A percentile compares a stretch with the other conserved stretches of the same genome.
Conservation (phyloP, 78 protist species). For the Dictyostelium brefeldianum region DNA sequence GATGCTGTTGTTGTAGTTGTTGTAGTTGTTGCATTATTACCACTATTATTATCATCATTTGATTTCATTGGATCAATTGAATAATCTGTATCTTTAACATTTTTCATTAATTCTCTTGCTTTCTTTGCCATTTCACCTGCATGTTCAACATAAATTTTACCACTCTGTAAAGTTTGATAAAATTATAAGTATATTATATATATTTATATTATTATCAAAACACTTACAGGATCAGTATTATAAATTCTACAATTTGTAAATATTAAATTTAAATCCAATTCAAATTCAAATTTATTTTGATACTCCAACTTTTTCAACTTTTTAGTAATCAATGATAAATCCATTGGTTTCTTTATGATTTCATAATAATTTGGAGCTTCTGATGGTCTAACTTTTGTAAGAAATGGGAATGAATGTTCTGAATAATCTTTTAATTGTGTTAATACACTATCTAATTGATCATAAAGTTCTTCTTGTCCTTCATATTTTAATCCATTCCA, state of each 20-base stretch:
- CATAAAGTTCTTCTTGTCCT: constrained; percentile 80
- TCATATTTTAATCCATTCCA: constrained; percentile 73
- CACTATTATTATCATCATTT: background rate
- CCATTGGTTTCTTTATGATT: constrained; percentile 80
- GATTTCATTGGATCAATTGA: background rate
- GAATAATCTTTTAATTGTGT: constrained; percentile 35
- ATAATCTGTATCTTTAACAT: constrained; percentile 65
- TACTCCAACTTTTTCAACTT: constrained; percentile 76
- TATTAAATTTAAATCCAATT: constrained; percentile 72
- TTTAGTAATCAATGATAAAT: constrained; percentile 61
- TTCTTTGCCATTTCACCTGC: constrained; percentile 70
- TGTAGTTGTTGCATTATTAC: background rate
- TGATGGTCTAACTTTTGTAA: constrained; percentile 60
- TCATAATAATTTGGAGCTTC: constrained; percentile 82
- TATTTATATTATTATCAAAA: background rate
- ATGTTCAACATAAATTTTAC: constrained; percentile 63
- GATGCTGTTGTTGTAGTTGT: background rate
- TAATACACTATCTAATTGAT: constrained; percentile 62
- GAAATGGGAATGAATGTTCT: constrained; percentile 63
- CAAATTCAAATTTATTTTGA: constrained; percentile 57
- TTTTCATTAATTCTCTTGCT: constrained; percentile 61
- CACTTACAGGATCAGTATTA: constrained; percentile 84
- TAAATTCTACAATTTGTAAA: constrained; percentile 80
- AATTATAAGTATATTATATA: background rate
- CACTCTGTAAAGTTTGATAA: background rate